Evolutionary conservation across 192 early-diverging fungal species (phyloP), one percentile per base, ranked within the genome.

Genomic region (Coemansia sp.): DNA sequence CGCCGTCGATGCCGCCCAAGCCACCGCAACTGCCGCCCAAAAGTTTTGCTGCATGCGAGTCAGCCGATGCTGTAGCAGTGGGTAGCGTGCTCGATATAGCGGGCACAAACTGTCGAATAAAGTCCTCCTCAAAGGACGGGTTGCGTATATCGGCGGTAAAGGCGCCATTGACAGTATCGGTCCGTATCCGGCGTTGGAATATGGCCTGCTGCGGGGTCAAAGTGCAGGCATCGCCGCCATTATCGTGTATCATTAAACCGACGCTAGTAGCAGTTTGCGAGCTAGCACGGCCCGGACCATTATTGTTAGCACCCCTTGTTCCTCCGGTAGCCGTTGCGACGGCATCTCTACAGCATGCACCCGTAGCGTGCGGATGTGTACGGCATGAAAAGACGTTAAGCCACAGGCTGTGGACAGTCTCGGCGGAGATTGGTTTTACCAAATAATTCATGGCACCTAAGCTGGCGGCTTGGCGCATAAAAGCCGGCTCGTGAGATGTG

Each of bases 371-470:
- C 10, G 72, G 63, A 53, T 74, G 73, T 47, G 79, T 75, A 61
- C 77, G 75, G 62, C 79, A 77, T 10, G 83, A 75, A 68, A 80
- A 81, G 33, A 83, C 82, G 47, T 86, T 86, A 13, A 86, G 74
- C 84, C 84, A 86, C 61, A 86, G 61, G 65, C 80, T 77, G 61
- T 80, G 80, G 18, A 86, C 74, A 2, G 80, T 81, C 60, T 86
- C 75, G 2, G 78, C 80, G 1, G 84, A 86, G 39, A 86, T 82
- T n/a, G 84, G 84, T 71, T 86, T 86, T 41, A 86, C 69, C 39
- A 86, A 78, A 27, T 86, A 86, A 57, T 74, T 79, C 77, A 82
- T 76, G 27, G 84, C 84, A n/a, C 84, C 84, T 20, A 80, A 34
- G 66, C 71, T 63, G n/a, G 79, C 71, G 2, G 72, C 77, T 57